Conservation (phyloP, 208 protist species). For the Trypanosoma lewisi region DNA sequence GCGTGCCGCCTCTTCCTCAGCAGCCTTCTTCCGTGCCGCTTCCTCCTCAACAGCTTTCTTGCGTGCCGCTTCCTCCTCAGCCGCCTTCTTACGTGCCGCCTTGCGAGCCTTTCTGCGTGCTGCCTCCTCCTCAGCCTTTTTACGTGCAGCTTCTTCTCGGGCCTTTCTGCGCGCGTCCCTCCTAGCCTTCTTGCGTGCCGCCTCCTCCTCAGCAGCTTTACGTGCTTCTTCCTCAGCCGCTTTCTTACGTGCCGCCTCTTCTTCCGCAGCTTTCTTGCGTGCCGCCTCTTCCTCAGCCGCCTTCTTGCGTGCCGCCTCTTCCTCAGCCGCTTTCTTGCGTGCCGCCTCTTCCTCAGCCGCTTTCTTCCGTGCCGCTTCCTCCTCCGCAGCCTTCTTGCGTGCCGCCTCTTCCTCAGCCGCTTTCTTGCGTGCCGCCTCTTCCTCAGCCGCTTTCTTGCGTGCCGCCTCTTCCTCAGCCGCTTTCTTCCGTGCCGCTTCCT, state of each 20-base stretch:
- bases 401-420: conserved; percentile 16
- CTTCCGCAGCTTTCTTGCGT: conserved; percentile 10
- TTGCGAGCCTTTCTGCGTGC: conserved; percentile 9
- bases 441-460: conserved; percentile 9
- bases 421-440: neutral
- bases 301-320: conserved; percentile 1
- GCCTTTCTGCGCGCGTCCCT: neutral
- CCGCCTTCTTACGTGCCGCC: conserved; percentile 3
- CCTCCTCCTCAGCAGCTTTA: conserved; percentile 9
- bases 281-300: conserved; percentile 11
- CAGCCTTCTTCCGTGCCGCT: neutral
- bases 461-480: conserved; percentile 7
- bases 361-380: neutral
- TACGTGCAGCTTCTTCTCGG: conserved; percentile 3
- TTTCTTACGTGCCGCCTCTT: neutral
- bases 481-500: conserved; percentile 3
- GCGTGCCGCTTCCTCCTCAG: conserved; percentile 9
- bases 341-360: conserved; percentile 5
- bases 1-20: conserved; percentile 7
- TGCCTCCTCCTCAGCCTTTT: conserved; percentile 2
- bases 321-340: conserved; percentile 12
- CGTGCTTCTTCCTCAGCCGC: conserved; percentile 17
- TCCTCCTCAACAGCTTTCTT: conserved; percentile 10
- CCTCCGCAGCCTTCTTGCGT: conserved; percentile 4
- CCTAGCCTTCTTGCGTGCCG: conserved; percentile 3